These are phyloP conservation scores for Nigrospora sphaerica DNA, from an alignment of 2,329 filamentous ascomycete species.

Conservation along the genomic window DNA sequence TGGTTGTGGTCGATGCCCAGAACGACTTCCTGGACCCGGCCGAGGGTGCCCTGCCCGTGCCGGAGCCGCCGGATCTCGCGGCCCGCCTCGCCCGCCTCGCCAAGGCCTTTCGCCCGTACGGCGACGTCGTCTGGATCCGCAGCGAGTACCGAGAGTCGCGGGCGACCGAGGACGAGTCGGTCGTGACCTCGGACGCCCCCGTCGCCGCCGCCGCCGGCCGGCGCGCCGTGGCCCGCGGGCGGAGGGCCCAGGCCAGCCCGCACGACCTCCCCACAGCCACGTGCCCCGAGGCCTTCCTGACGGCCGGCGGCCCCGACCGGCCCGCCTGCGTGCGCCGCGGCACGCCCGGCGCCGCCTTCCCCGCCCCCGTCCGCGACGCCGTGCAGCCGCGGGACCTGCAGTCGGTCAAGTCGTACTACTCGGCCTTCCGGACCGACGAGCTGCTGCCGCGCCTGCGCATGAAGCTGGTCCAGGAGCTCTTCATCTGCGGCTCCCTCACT, in stretches of 20 bases:
- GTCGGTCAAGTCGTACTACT: constrained; percentile 73
- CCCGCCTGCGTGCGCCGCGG: constrained; percentile 35
- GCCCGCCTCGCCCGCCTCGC: constrained; percentile 60
- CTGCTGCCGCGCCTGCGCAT: constrained; percentile 73
- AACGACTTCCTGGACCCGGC: constrained; percentile 74
- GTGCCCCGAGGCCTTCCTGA: constrained; percentile 31
- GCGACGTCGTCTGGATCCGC: constrained; percentile 77
- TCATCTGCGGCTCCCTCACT: constrained; percentile 77
- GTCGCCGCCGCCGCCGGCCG: constrained; percentile 2
- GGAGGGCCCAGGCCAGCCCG: constrained; percentile 16
- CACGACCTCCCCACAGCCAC: constrained; percentile 12
- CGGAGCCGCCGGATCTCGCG: constrained; percentile 57
- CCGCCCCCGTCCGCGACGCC: constrained; percentile 30
- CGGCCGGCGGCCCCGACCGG: constrained; percentile 20
- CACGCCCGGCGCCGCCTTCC: constrained; percentile 38
- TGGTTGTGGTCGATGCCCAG: constrained; percentile 82
- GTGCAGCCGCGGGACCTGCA: constrained; percentile 42
- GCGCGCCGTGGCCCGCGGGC: constrained; percentile 11
- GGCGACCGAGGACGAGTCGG: constrained; percentile 44
- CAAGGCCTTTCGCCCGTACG: constrained; percentile 63
- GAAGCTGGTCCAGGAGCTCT: constrained; percentile 84
- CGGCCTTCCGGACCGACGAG: constrained; percentile 70
- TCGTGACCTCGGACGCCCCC: constrained; percentile 33
- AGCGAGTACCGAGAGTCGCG: constrained; percentile 64
- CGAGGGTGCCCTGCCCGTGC: constrained; percentile 57